Conservation (phyloP, 2,329 filamentous ascomycete species). For the Fusarium sp. region DNA sequence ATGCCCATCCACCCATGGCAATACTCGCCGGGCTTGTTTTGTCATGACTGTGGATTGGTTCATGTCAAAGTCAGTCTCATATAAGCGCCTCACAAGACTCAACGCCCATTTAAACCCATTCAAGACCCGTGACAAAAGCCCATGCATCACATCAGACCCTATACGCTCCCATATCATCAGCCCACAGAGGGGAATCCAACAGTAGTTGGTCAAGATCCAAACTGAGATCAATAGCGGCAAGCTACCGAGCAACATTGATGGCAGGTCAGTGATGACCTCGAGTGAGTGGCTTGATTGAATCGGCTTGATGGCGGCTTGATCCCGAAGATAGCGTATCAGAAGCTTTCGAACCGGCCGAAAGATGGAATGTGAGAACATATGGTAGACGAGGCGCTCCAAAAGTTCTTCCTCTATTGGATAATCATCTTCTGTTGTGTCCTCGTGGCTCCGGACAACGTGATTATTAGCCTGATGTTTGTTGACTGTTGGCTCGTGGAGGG, state of each 20-base stretch:
- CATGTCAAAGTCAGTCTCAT: slow-evolving; percentile 2
- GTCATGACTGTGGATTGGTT: slow-evolving; percentile 4
- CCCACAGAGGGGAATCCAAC: slow-evolving; percentile 32
- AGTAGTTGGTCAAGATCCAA: slow-evolving; percentile 36
- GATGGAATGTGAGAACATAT: slow-evolving; percentile 35
- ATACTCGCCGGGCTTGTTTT: slow-evolving; percentile 13
- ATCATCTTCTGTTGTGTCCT: slow-evolving; percentile 3
- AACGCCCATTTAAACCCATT: slow-evolving; percentile 8
- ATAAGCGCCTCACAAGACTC: background rate
- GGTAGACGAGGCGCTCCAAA: slow-evolving; percentile 12
- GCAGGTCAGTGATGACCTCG: slow-evolving; percentile 28
- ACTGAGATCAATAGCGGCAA: slow-evolving; percentile 30
- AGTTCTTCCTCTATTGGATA: slow-evolving; percentile 20
- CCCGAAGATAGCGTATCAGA: slow-evolving; percentile 27
- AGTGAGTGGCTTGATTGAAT: slow-evolving; percentile 22
- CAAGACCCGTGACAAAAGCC: slow-evolving; percentile 13
- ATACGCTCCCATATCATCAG: slow-evolving; percentile 36
- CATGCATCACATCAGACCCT: slow-evolving; percentile 29
- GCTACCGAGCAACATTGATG: slow-evolving; percentile 30
- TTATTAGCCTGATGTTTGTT: background rate
- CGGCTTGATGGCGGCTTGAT: slow-evolving; percentile 29
- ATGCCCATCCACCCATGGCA: slow-evolving; percentile 25
- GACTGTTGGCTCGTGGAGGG: background rate
- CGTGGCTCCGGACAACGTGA: background rate
- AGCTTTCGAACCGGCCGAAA: slow-evolving; percentile 21